Conservation (phyloP, 2,329 filamentous ascomycete species). For the Teratosphaeria viscida region DNA sequence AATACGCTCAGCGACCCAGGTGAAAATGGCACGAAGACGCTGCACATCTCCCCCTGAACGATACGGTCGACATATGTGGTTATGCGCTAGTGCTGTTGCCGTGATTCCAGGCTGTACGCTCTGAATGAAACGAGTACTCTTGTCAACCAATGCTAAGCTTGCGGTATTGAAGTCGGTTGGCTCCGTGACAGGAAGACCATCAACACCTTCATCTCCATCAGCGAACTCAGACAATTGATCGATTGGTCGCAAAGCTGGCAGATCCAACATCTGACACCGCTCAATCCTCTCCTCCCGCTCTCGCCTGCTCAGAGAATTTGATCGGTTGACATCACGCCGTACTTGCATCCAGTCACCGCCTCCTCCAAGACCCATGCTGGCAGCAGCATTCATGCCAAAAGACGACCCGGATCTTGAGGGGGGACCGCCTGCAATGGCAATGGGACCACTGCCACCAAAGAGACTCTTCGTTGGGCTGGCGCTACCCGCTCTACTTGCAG, state of each 20-base stretch:
- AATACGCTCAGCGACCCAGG: slow-evolving; percentile 91
- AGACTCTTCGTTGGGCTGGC: slow-evolving; percentile 36
- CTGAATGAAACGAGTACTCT: slow-evolving; percentile 77
- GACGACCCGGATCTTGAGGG: slow-evolving; percentile 18
- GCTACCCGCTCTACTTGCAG: slow-evolving; percentile 27
- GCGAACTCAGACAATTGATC: slow-evolving; percentile 77
- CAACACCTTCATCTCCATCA: slow-evolving; percentile 80
- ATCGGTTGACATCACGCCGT: slow-evolving; percentile 86
- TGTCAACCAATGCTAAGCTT: slow-evolving; percentile 72
- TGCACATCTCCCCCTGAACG: slow-evolving; percentile 71
- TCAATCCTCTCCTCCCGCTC: slow-evolving; percentile 78
- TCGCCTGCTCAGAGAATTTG: slow-evolving; percentile 82
- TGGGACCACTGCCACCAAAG: slow-evolving; percentile 38
- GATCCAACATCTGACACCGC: slow-evolving; percentile 87
- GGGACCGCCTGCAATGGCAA: slow-evolving; percentile 44
- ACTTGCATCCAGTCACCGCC: slow-evolving; percentile 93
- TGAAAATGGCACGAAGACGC: slow-evolving; percentile 86
- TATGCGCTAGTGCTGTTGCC: slow-evolving; percentile 71
- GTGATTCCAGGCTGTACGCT: slow-evolving; percentile 74
- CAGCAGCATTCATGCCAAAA: slow-evolving; percentile 33
- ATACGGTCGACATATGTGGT: slow-evolving; percentile 88
- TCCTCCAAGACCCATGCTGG: slow-evolving; percentile 59
- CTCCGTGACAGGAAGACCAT: slow-evolving; percentile 72
- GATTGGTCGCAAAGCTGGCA: slow-evolving; percentile 77
- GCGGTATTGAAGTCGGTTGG: slow-evolving; percentile 70